Evolutionary conservation across 768 basidiomycete species (phyloP), one percentile per base, ranked within the genome.

Genomic region (Naematelia aurantialba): DNA sequence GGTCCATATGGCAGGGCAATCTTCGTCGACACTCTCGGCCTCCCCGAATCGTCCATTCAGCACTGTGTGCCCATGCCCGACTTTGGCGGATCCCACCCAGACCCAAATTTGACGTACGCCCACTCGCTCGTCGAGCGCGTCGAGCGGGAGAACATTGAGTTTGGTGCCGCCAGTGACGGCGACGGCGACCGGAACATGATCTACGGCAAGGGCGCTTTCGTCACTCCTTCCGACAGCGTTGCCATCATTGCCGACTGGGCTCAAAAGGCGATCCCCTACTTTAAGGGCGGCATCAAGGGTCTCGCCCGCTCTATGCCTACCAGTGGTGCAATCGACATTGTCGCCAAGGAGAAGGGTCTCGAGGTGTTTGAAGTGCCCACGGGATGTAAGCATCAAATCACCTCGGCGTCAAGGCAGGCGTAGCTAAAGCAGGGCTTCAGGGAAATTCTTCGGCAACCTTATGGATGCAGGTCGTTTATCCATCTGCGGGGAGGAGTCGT

Each of bases 111-210:
- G 70, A 97, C 92, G 5, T 99, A 98, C 78, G 96, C 96, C 1
- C 90, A 92, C 79, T 82, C 85, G 13, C 87, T 99, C 52, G 96
- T 99, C 34, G 89, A 93, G 60, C 87, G 81, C 17, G 96, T 99
- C 45, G 96, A 99, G 80, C 81, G 82, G 73, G 81, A 88, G 42
- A 81, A 85, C 58, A 92, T 98, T 66, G 82, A 84, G 45, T 98
- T 99, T 69, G 96, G 96, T 56, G 96, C 96, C 29, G 96, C 96
- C 5, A 89, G 87, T 62, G 96, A 99, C 74, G 96, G 96, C 26
- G 96, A 98, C 68, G 94, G 96, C 42, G 96, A 98, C 78, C 81
- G 96, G 63, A 98, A 99, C 82, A 98, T 99, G 96, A 98, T 99
- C 74, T 99, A 99, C 78, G 96, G 96, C 68, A 88, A 89, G 76